Base-by-base conservation (phyloP, 495 filamentous ascomycete species). In the Xylaria nigripes region DNA sequence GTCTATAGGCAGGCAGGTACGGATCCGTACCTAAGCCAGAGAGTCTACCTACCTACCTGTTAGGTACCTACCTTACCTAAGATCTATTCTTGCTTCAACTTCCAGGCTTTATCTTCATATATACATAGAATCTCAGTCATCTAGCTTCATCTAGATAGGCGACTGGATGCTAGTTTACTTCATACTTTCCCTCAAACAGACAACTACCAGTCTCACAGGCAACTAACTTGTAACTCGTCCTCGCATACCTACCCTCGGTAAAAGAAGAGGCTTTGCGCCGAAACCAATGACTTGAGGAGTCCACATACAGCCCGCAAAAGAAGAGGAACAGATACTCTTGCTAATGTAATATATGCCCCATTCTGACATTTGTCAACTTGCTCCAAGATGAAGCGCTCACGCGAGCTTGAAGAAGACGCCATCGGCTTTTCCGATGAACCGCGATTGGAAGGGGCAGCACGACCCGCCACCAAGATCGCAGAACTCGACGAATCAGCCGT, bases 371-470 rank as follows among this genome's bases (percentile, higher is more conserved):
- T 48, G 10, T 18, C 40, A 58, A 22, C 59, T 38, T 43, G 24
- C 50, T 34, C 53, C 54, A 68, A 54, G 51, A 77, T 77, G 74
- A 77, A 77, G 69, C 74, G 74, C 68, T 75, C 73, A 74, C 72
- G 74, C 66, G 73, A 75, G 65, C 71, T 65, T 58, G 72, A 76
- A 59, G 71, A 73, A 61, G 63, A 67, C 53, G 29, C 13, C 18
- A 45, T 36, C 40, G 29, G 27, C 46, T 7, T 27, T 44, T 30
- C 46, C 22, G 46, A 45, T 50, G 46, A 42, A 16, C 46, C 15
- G 41, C 38, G 46, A n/a, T 27, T 24, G 47, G 54, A 61, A 65
- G 10, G 44, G 48, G 51, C 41, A 55, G 25, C 27, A 48, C 50
- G 51, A 44, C 54, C 61, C 40, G 50, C 72, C 21, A 51, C 69